A percentile compares a stretch with the other conserved stretches of the same genome.
Evolutionary conservation across 2,329 filamentous ascomycete species (phyloP).

Genomic region (Microcera coccophila): DNA sequence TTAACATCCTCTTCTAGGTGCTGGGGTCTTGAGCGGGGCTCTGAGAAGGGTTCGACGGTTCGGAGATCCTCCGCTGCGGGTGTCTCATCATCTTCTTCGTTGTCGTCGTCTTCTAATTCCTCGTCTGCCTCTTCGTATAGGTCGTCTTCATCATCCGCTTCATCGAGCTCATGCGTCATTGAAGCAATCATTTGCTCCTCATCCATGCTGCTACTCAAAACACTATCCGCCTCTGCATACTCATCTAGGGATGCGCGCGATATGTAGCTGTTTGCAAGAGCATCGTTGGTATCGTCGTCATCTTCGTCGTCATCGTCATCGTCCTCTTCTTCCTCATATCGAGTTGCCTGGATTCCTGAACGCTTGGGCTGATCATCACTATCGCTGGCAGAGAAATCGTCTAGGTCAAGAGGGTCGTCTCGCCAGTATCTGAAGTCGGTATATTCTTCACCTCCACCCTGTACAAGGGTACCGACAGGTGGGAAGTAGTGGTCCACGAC

Average conservation of each 20-base stretch:
- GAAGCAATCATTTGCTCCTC: slow-evolving; percentile 41
- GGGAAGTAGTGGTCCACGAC: slow-evolving; percentile 98
- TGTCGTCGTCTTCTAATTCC: slow-evolving; percentile 35
- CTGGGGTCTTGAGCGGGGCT: slow-evolving; percentile 13
- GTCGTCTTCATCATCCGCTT: slow-evolving; percentile 37
- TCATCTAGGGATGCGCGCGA: slow-evolving; percentile 33
- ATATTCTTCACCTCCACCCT: slow-evolving; percentile 86
- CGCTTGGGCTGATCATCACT: slow-evolving; percentile 54
- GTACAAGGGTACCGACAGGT: slow-evolving; percentile 79
- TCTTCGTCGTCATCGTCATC: slow-evolving; percentile 43
- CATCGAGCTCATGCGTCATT: slow-evolving; percentile 39
- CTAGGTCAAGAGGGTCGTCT: slow-evolving; percentile 74
- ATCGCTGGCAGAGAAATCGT: slow-evolving; percentile 85
- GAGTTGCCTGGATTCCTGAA: slow-evolving; percentile 41
- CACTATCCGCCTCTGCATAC: slow-evolving; percentile 41
- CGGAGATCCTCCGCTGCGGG: slow-evolving; percentile 26
- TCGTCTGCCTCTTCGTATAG: slow-evolving; percentile 38
- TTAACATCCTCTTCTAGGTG: slow-evolving; percentile 42
- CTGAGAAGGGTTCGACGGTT: too few species aligned
- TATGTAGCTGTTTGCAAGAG: slow-evolving; percentile 28
- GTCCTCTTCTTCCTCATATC: slow-evolving; percentile 43
- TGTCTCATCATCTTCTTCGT: slow-evolving; percentile 41
- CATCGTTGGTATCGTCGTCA: slow-evolving; percentile 39
- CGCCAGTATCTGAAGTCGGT: slow-evolving; percentile 98
- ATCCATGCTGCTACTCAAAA: slow-evolving; percentile 42